A percentile compares a stretch with the other conserved stretches of the same genome.
phyloP scores from a whole-genome alignment of 2,329 filamentous ascomycete species.

The Hymenoscyphus albidus region DNA sequence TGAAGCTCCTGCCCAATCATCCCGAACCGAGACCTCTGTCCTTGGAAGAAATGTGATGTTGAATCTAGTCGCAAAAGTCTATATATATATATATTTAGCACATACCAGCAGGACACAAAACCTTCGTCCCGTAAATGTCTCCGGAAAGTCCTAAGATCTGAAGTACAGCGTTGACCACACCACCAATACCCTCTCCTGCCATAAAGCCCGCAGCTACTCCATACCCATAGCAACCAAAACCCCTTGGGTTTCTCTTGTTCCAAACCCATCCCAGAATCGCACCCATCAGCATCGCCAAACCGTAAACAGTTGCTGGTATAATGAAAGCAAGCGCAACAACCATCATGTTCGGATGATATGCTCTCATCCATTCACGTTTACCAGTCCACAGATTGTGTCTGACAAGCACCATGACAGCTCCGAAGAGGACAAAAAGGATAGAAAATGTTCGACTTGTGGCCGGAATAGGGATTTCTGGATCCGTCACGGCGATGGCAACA shows the following conservation, averaged over 20 bases:
- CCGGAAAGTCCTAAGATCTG: conserved; percentile 37
- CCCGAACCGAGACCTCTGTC: no score
- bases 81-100: not conserved
- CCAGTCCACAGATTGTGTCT: conserved; percentile 53
- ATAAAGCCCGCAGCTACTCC: conserved; percentile 58
- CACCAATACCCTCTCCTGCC: conserved; percentile 60
- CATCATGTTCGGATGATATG: conserved; percentile 60
- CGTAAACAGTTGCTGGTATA: conserved; percentile 53
- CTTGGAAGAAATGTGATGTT: no score
- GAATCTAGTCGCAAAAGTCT: not conserved
- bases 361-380: conserved; percentile 49
- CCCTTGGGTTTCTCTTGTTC: conserved; percentile 48
- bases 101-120: conserved; percentile 32
- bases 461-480: conserved; percentile 53
- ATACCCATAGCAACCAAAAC: conserved; percentile 57
- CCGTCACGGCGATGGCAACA: conserved; percentile 59
- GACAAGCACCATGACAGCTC: conserved; percentile 44
- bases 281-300: conserved; percentile 56
- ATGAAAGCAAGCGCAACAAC: conserved; percentile 57
- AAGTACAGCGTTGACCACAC: conserved; percentile 53
- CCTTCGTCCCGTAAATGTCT: conserved; percentile 34
- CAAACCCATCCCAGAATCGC: conserved; percentile 50
- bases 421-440: conserved; percentile 51
- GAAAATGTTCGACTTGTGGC: conserved; percentile 51
- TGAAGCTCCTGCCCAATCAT: no score